Evolutionary conservation across 129 eudicot species (phyloP).

Genomic region (Saposhnikovia divaricata): DNA sequence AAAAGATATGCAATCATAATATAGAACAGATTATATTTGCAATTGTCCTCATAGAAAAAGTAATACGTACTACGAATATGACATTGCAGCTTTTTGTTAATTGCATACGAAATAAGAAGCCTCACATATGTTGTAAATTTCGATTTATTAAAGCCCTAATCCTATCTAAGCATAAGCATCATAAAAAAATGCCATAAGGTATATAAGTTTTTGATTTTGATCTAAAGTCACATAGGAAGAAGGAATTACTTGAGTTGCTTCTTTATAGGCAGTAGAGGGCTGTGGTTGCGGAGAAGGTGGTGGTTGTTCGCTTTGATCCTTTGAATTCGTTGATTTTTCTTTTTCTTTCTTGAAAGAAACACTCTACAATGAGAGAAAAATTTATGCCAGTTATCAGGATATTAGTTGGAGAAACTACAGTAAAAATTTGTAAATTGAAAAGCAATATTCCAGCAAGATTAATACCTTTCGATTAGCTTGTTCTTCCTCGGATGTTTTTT

Average conservation of each 20-base stretch:
- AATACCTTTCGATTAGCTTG: slow-evolving; percentile 17
- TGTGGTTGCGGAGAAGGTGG: slow-evolving; percentile 15
- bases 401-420: background rate
- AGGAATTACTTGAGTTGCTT: slow-evolving; percentile 18
- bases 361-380: background rate
- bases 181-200: background rate
- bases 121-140: background rate
- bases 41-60: background rate
- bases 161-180: background rate
- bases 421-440: background rate
- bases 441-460: background rate
- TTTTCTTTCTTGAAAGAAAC: slow-evolving; percentile 10
- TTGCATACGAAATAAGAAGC: background rate
- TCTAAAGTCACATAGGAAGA: background rate
- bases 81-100: background rate
- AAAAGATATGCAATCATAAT: background rate
- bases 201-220: background rate
- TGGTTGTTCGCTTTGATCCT: slow-evolving; percentile 4
- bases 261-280: slow-evolving; percentile 19
- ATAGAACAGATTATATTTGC: background rate
- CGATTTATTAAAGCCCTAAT: background rate
- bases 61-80: background rate
- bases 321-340: background rate
- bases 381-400: background rate
- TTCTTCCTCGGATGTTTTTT: slow-evolving; percentile 38